Percentiles rank a stretch among this genome's conserved stretches.
Evolutionary conservation across 768 basidiomycete genomes (phyloP).

Genomic region (Phylloporus sp.): DNA sequence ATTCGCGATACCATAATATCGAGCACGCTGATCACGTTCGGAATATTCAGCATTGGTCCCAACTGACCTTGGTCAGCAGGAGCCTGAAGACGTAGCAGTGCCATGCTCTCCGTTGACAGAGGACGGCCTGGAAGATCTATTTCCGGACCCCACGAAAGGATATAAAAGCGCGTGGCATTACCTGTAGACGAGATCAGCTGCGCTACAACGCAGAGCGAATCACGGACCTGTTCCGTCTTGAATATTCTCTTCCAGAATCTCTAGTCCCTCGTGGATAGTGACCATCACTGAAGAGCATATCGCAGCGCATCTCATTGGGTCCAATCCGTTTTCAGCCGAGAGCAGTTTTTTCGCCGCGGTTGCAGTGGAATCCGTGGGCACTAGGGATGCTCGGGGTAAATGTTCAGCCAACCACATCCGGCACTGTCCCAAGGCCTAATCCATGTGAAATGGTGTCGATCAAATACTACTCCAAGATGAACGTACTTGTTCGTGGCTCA

Average conservation of each 20-base stretch:
- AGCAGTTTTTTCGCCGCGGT: conserved; percentile 51
- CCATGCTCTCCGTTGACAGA: conserved; percentile 24
- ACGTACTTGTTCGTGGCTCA: conserved; percentile 78
- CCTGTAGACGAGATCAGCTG: conserved; percentile 32
- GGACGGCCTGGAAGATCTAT: conserved; percentile 26
- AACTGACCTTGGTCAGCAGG: neutral
- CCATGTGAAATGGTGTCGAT: neutral
- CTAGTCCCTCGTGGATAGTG: conserved; percentile 54
- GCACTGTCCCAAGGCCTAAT: conserved; percentile 76
- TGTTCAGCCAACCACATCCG: conserved; percentile 49
- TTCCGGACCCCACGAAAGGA: conserved; percentile 41
- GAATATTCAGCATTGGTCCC: conserved; percentile 8
- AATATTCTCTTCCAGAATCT: conserved; percentile 56
- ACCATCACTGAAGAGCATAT: conserved; percentile 69
- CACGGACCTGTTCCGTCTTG: conserved; percentile 44
- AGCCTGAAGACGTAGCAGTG: conserved; percentile 35
- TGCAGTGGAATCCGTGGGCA: conserved; percentile 69
- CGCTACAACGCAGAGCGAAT: neutral
- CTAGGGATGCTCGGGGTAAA: conserved; percentile 47
- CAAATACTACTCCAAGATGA: neutral
- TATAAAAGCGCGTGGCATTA: conserved; percentile 68
- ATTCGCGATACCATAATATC: conserved; percentile 46
- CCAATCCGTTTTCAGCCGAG: conserved; percentile 32
- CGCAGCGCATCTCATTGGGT: conserved; percentile 52
- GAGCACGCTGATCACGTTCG: conserved; percentile 33